phyloP scores from a whole-genome alignment of 2,329 filamentous ascomycete genomes.

The Aspergillus awamori region DNA sequence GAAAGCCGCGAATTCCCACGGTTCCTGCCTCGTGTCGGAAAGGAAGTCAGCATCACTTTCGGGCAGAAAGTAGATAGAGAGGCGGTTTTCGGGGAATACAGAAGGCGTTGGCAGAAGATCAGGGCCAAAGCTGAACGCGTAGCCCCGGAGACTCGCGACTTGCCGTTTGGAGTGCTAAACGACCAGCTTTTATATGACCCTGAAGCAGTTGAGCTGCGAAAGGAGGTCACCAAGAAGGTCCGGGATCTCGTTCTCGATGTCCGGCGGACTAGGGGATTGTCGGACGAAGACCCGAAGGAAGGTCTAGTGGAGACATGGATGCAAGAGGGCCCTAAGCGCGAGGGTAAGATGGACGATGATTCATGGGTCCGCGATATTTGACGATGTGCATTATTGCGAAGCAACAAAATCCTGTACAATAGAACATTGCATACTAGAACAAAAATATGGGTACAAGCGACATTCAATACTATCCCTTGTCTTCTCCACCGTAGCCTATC shows the following conservation, averaged over 20 bases:
- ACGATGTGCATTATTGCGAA: conserved; percentile 13
- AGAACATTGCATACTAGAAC: conserved; percentile 19
- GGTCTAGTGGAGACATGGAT: conserved; percentile 82
- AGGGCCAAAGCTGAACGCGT: conserved; percentile 56
- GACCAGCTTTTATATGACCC: conserved; percentile 67
- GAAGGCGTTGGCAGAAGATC: conserved; percentile 72
- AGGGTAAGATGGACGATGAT: conserved; percentile 63
- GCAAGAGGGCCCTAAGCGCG: conserved; percentile 55
- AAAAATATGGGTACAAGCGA: neutral
- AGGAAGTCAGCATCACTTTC: conserved; percentile 53
- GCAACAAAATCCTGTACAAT: neutral
- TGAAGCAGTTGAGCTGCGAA: conserved; percentile 76
- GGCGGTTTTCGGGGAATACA: conserved; percentile 73
- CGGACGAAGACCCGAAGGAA: conserved; percentile 77
- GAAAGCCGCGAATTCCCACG: conserved; percentile 78
- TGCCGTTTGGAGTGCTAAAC: conserved; percentile 59
- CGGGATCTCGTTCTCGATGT: conserved; percentile 80
- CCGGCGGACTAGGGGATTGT: conserved; percentile 69
- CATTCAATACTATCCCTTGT: neutral
- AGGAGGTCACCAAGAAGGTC: conserved; percentile 78
- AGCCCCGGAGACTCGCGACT: conserved; percentile 37
- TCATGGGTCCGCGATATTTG: conserved; percentile 62
- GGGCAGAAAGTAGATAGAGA: conserved; percentile 77
- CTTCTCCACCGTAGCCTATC: neutral
- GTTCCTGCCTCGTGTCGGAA: conserved; percentile 77